These are phyloP conservation scores for Forsythia suspensa DNA, from an alignment of 257 asterid species.

Conservation along the genomic window DNA sequence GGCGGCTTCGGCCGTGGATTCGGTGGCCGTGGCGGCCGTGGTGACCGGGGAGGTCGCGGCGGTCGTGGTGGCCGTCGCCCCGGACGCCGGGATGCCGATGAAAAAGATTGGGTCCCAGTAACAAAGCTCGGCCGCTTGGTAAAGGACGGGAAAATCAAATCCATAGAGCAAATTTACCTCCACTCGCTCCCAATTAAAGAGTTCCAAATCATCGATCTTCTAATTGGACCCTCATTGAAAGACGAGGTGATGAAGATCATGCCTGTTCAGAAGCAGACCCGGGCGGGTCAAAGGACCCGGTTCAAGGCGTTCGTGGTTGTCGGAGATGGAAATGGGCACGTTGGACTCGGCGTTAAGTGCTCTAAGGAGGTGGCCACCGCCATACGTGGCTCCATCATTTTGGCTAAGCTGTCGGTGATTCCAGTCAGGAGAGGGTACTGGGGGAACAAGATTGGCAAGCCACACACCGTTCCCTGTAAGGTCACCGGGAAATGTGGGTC, in stretches of 20 bases:
- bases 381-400: slow-evolving; percentile 41
- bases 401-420: slow-evolving; percentile 43
- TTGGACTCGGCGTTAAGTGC: slow-evolving; percentile 45
- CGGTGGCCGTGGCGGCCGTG: slow-evolving; percentile 14
- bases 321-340: slow-evolving; percentile 49
- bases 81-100: slow-evolving; percentile 42
- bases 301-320: slow-evolving; percentile 51
- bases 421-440: slow-evolving; percentile 54
- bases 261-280: slow-evolving; percentile 53
- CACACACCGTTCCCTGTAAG: slow-evolving; percentile 50
- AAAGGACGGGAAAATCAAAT: slow-evolving; percentile 26
- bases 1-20: neutral
- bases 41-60: slow-evolving; percentile 30
- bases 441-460: slow-evolving; percentile 53
- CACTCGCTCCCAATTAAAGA: slow-evolving; percentile 48
- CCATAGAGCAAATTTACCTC: slow-evolving; percentile 41
- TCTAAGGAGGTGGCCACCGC: slow-evolving; percentile 53
- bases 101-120: slow-evolving; percentile 48
- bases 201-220: slow-evolving; percentile 40
- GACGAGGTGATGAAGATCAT: slow-evolving; percentile 52
- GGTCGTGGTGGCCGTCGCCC: slow-evolving; percentile 27
- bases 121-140: slow-evolving; percentile 42
- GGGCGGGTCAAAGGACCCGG: slow-evolving; percentile 49
- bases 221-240: slow-evolving; percentile 37
- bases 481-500: slow-evolving; percentile 51